Evolutionary conservation across 352 stramenopile species (phyloP), one percentile per base, ranked within the genome.

Genomic region (Albugo laibachii): DNA sequence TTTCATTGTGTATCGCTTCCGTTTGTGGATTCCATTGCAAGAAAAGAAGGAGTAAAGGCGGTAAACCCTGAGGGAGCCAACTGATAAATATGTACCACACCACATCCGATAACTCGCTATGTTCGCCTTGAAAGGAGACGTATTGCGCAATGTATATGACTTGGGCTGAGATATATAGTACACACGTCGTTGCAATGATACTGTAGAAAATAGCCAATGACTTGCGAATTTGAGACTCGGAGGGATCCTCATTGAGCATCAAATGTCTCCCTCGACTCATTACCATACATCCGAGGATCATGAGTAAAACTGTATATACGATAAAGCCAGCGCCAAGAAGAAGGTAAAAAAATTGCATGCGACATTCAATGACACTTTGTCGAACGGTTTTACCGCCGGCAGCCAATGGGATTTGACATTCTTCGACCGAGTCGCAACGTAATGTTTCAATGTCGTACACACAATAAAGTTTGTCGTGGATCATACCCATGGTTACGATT

Each of bases 81-180:
- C 88, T 62, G 18, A 86, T 84, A 47, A 92, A 92, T 48, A 87
- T 69, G 49, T 92, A 92, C 78, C 78, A 92, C 13, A 92, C 69
- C 12, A 77, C 58, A 42, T 88, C 75, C 5, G 75, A 88, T 18
- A 88, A 61, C 48, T 84, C 67, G 39, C 65, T 72, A 41, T 66
- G 63, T 21, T 73, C 58, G 11, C 58, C 66, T 16, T 62, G 62
- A 36, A 62, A 63, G 15, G 72, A 81, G 6, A 84, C 55, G 57
- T 88, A 92, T 57, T 87, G 77, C 40, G 75, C 68, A 38, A 88
- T 83, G 59, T 87, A 88, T 36, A 92, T 92, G 16, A 92, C 73
- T 56, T 88, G 75, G 4, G 75, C 73, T 37, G 77, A 88, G 15
- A 92, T 78, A 56, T 86, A 88, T 3, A 92, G 57, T 39, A 92